A percentile compares a stretch with the other conserved stretches of the same genome.
Conservation (phyloP, 495 filamentous ascomycete genomes). For the Thermothielavioides terrestris region DNA sequence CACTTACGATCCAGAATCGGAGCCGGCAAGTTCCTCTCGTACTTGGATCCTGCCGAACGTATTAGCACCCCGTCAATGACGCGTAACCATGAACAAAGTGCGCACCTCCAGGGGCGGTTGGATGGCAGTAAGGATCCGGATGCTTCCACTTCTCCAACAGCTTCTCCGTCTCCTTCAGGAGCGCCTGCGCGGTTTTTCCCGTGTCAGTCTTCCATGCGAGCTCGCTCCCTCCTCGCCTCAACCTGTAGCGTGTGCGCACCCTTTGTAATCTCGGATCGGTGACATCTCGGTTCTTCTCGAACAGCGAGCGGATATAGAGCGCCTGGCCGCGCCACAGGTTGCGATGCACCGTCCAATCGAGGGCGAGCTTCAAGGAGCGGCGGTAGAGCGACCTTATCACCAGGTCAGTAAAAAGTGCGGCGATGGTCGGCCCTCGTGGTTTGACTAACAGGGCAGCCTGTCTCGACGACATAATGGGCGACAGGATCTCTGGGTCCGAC, state of each 20-base stretch:
- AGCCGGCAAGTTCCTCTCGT: conserved; percentile 81
- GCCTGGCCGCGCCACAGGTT: conserved; percentile 91
- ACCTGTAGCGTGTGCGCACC: conserved; percentile 40
- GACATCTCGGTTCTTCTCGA: conserved; percentile 86
- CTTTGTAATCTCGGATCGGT: conserved; percentile 79
- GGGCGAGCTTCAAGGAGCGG: conserved; percentile 80
- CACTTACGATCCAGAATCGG: conserved; percentile 72
- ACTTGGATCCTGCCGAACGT: conserved; percentile 69
- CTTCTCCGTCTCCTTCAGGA: conserved; percentile 80
- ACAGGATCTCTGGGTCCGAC: background rate
- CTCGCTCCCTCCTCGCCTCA: background rate
- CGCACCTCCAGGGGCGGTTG: conserved; percentile 89
- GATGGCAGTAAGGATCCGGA: conserved; percentile 81
- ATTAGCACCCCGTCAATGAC: too few relatives aligned
- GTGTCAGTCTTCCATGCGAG: background rate
- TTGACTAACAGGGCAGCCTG: conserved; percentile 40
- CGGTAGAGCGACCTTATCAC: conserved; percentile 75
- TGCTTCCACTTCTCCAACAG: conserved; percentile 93
- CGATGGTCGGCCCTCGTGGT: background rate
- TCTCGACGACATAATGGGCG: conserved; percentile 37
- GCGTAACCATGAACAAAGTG: too few relatives aligned
- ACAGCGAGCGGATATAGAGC: conserved; percentile 87
- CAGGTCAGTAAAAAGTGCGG: conserved; percentile 10
- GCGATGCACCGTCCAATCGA: conserved; percentile 90
- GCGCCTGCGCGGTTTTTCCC: conserved; percentile 40